Evolutionary conservation across 164 flowering plant species (phyloP).

Genomic region (Dillenia suffruticosa): DNA sequence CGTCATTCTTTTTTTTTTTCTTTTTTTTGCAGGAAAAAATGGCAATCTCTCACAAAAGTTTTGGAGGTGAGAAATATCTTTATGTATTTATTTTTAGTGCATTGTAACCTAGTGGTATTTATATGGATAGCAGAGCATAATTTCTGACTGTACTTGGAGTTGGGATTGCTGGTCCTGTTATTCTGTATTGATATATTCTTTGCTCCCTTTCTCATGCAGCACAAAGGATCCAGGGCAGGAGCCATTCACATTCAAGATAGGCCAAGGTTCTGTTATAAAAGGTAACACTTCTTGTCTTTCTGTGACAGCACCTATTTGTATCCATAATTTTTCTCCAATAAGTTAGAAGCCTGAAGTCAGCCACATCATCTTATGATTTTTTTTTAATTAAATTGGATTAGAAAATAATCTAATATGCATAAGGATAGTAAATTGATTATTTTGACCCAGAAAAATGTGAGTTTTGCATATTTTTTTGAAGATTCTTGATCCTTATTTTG

Average conservation of each 20-base stretch:
- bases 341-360: no score
- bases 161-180: not conserved
- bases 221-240: constrained; percentile 97
- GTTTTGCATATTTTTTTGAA: no score
- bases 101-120: not conserved
- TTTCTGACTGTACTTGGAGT: no score
- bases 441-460: no score
- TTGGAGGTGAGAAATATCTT: constrained; percentile 65
- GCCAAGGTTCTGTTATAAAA: constrained; percentile 81
- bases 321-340: no score
- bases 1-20: not conserved
- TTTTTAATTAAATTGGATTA: no score
- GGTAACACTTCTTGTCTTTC: constrained; percentile 32
- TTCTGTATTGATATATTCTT: constrained; percentile 1
- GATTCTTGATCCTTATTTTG: no score
- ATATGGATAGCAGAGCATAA: not conserved
- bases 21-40: constrained; percentile 60
- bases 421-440: no score
- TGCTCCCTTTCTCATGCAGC: constrained; percentile 26
- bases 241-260: constrained; percentile 80
- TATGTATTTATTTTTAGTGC: not conserved
- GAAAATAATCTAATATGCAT: no score
- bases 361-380: no score
- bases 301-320: no score
- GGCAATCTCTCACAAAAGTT: constrained; percentile 73